Base-by-base conservation (phyloP, 805 yeast species). In the Metschnikowia noctiluminum region DNA sequence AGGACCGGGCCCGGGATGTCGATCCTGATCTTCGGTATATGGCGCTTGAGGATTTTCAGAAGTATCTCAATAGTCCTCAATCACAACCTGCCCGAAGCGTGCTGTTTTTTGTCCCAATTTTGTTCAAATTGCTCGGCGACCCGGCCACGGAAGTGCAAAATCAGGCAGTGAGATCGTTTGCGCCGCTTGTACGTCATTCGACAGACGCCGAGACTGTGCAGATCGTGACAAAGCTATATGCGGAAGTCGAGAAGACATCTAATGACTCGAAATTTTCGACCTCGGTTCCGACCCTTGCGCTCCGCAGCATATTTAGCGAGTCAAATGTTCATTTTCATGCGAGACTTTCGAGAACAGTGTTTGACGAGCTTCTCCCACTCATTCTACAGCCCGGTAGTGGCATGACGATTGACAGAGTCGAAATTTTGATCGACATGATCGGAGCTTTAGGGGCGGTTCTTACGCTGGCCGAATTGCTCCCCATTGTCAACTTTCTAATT, bases 11-110 rank as follows among this genome's bases (percentile, higher is more conserved):
- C 12, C 70, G 70, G 38, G 87, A 84, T 55, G 84, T 83, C 2
- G 96, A 89, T 58, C 86, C 94, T 3, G 96, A 89, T 61, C 69
- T 86, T 55, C 71, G 96, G 62, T 89, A 82, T 68, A 89, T 89
- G 96, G 95, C 91, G 2, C 69, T 89, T 47, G 85, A 79, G 56
- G 96, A 89, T 60, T 73, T 87, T 57, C 80, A 77, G 56, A 78
- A 78, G 59, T 59, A 67, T 41, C 58, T 78, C 21, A 52, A 46
- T 35, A 53, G 58, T 49, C 43, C 66, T 57, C 50, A 64, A 53
- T 13, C 46, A 1, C 51, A 52, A 49, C 48, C 58, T 59, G 51
- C 57, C 56, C 48, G 65, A 52, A 46, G 46, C 14, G 53, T 71
- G 50, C 66, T 56, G 43, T 60, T 59, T 14, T 66, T 80, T 57